Conservation (phyloP, 257 asterid genomes). For the Capsicum rhomboideum region DNA sequence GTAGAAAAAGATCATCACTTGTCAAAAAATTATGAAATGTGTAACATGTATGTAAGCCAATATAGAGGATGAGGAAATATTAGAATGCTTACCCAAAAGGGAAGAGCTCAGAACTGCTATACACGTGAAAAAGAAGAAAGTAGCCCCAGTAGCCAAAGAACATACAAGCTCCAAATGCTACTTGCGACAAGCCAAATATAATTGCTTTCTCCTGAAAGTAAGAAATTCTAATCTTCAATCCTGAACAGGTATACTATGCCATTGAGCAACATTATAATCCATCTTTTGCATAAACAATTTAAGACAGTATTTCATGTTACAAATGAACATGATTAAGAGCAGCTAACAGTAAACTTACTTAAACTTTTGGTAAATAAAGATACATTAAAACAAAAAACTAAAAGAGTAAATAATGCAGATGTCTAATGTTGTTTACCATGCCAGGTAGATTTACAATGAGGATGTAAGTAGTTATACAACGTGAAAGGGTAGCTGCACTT, state of each 20-base stretch:
- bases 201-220: conserved; percentile 65
- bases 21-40: background rate
- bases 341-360: background rate
- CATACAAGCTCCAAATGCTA: conserved; percentile 66
- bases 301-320: background rate
- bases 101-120: conserved; percentile 47
- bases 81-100: conserved; percentile 62
- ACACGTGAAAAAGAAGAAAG: conserved; percentile 48
- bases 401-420: background rate
- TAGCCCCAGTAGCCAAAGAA: conserved; percentile 90
- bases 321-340: background rate
- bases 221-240: background rate
- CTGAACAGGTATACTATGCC: background rate
- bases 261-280: background rate
- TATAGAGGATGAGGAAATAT: background rate
- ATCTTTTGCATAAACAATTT: background rate
- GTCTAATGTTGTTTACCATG: conserved; percentile 32
- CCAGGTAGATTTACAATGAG: conserved; percentile 60
- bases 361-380: background rate
- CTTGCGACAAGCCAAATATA: conserved; percentile 78
- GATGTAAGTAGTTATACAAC: conserved; percentile 65
- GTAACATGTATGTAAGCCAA: background rate
- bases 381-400: background rate
- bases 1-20: background rate
- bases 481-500: conserved; percentile 67